phyloP scores from a whole-genome alignment of 2,329 filamentous ascomycete genomes.

The Diplocarpon rosae region DNA sequence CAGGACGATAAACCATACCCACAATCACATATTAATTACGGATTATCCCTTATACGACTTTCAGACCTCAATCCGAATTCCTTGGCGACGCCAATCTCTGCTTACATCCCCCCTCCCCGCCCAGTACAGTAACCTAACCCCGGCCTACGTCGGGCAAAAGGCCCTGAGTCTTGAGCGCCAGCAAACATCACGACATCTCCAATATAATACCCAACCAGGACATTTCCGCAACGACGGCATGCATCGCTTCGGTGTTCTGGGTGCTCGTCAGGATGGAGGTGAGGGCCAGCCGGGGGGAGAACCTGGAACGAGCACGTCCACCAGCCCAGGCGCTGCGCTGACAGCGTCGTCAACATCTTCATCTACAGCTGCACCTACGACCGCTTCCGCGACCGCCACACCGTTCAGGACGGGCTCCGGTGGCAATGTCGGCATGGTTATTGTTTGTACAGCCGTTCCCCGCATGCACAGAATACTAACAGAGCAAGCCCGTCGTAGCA shows the following conservation, averaged over 20 bases:
- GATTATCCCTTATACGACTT: too few species aligned
- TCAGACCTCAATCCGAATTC: too few species aligned
- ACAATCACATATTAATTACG: too few species aligned
- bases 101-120: neutral
- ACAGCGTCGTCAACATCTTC: too few species aligned
- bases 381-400: too few species aligned
- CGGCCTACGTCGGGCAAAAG: neutral
- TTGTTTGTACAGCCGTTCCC: slow-evolving; percentile 3
- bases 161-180: neutral
- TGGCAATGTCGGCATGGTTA: neutral
- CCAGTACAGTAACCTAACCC: neutral
- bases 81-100: too few species aligned
- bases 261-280: neutral
- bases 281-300: neutral
- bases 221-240: neutral
- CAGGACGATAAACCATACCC: too few species aligned
- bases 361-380: too few species aligned
- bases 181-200: neutral
- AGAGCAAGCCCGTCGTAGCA: slow-evolving; percentile 5
- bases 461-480: neutral
- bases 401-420: neutral
- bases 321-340: too few species aligned
- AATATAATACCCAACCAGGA: neutral
- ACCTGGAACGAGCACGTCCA: neutral
- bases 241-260: neutral